phyloP scores from a whole-genome alignment of 1,139 yeast species.

The Debaryomyces sp. region DNA sequence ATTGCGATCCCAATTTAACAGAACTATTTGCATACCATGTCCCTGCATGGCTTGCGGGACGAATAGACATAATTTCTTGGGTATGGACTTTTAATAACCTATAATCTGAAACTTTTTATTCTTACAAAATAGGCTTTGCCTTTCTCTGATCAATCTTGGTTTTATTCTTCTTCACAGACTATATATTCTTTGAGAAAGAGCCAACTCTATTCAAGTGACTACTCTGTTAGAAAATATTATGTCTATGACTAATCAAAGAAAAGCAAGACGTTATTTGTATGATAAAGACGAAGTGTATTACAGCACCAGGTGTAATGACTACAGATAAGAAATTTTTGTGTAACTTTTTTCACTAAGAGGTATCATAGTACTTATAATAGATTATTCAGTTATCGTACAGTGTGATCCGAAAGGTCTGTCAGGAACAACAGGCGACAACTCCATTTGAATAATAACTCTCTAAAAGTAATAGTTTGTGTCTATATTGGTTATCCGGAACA shows the following conservation, averaged over 20 bases:
- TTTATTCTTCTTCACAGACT: background rate
- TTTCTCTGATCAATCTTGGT: background rate
- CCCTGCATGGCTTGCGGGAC: constrained; percentile 86
- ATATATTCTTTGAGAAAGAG: background rate
- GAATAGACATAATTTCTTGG: constrained; percentile 26
- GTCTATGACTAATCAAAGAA: background rate
- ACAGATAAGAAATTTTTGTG: background rate
- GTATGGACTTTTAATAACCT: background rate
- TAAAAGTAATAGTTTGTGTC: background rate
- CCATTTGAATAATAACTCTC: too few species aligned
- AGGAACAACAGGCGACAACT: background rate
- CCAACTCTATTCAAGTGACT: background rate
- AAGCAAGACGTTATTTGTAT: background rate
- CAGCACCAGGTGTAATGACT: background rate
- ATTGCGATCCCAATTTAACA: constrained; percentile 4
- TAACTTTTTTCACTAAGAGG: background rate
- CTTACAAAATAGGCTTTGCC: background rate
- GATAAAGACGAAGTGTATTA: background rate
- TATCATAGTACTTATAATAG: background rate
- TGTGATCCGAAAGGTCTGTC: background rate
- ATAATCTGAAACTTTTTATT: background rate
- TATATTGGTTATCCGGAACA: background rate
- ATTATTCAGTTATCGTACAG: background rate
- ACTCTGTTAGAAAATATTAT: background rate
- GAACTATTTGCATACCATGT: constrained; percentile 73